A percentile compares a stretch with the other conserved stretches of the same genome.
These are phyloP conservation scores for Aciculoconidium aculeatum DNA, from an alignment of 805 yeast genomes.

Conservation along the genomic window DNA sequence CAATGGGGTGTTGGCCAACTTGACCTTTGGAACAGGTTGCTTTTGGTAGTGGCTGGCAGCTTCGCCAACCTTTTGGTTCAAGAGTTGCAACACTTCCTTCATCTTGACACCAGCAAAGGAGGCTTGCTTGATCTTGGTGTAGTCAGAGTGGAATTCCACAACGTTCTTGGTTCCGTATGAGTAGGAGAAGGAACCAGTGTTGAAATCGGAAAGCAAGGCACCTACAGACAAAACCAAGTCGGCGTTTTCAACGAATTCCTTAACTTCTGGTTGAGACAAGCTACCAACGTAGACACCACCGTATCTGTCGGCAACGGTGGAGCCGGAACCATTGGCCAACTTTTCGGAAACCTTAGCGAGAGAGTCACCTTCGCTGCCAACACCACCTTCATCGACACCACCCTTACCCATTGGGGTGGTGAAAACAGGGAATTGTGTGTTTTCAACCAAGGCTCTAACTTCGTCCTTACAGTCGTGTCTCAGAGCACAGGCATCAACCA, in stretches of 20 bases:
- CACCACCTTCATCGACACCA: conserved; percentile 17
- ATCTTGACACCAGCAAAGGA: conserved; percentile 26
- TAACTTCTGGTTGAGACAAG: conserved; percentile 21
- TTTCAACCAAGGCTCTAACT: conserved; percentile 18
- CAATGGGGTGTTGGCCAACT: conserved; percentile 11
- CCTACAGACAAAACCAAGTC: conserved; percentile 25
- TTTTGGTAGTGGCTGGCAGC: conserved; percentile 12
- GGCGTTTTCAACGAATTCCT: conserved; percentile 21
- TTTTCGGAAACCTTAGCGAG: conserved; percentile 7
- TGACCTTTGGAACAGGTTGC: conserved; percentile 16
- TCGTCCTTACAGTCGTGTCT: conserved; percentile 22
- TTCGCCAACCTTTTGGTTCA: conserved; percentile 11
- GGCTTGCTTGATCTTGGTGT: conserved; percentile 26
- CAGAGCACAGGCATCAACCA: conserved; percentile 29
- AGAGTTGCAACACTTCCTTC: conserved; percentile 21
- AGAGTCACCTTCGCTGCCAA: conserved; percentile 3
- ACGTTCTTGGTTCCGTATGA: conserved; percentile 25
- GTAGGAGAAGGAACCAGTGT: conserved; percentile 28
- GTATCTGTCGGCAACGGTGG: conserved; percentile 10
- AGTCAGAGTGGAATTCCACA: conserved; percentile 30
- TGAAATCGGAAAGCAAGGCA: conserved; percentile 25
- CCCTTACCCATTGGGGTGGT: conserved; percentile 28
- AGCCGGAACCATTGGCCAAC: conserved; percentile 4
- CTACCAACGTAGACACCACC: conserved; percentile 28
- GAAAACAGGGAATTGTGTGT: conserved; percentile 24